Base-by-base conservation (phyloP, 1,139 yeast genomes). In the Pichia sp. region DNA sequence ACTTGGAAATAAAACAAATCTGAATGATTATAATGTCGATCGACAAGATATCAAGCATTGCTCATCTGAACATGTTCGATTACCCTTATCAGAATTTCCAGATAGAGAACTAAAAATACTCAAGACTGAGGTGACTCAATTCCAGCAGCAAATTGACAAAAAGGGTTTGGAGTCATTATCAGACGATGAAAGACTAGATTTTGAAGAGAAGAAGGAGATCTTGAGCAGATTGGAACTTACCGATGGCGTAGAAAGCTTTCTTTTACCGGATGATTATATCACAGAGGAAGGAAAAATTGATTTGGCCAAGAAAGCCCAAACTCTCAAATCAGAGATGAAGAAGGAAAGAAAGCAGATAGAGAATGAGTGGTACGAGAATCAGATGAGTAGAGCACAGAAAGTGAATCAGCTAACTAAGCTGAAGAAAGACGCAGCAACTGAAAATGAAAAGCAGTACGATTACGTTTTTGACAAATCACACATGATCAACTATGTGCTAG, bases 381-480 rank as follows among this genome's bases (percentile, higher is more conserved):
- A 86, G 62, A 67, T 78, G 19, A 64, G 71, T n/a, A 76, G 77
- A 55, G 85, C 85, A 0, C 68, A 67, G 19, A 48, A 68, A 58
- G 37, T 50, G 2, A 48, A 60, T 50, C 60, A 65, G 6, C 50
- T 47, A 21, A 45, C 58, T 2, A 55, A 53, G 28, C 37, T 53
- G n/a, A 72, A 69, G 39, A 67, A 74, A 3, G 83, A 79, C 60
- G 78, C 75, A 42, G 73, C 77, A 4, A 41, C 19, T 18, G 39
- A 42, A n/a, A 26, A 13, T 13, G 44, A 44, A 3, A 55, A 56
- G 67, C 40, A 88, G 26, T 90, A 79, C 66, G 96, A 90, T 1
- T 89, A 87, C 71, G 97, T 91, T 61, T 84, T 84, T 48, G 74
- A 83, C 4, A 52, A 59, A 26, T 55, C 62, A 0, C 91, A 87